Evolutionary conservation across 805 yeast species (phyloP).

Genomic region (Lachancea waltii): DNA sequence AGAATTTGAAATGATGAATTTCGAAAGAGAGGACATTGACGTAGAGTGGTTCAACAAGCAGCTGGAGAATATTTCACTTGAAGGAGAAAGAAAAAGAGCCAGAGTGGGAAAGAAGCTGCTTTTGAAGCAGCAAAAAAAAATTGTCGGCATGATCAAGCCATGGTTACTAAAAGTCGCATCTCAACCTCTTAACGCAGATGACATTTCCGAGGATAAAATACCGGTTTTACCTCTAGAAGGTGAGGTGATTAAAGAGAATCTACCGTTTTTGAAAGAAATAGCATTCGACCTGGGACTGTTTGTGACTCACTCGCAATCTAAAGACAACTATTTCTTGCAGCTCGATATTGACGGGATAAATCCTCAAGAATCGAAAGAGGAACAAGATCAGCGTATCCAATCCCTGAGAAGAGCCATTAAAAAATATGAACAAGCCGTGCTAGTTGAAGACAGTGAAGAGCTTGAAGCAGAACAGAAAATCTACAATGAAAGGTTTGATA

Average conservation of each 20-base stretch:
- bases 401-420: conserved; percentile 51
- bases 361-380: conserved; percentile 62
- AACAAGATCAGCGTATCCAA: conserved; percentile 45
- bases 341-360: conserved; percentile 70
- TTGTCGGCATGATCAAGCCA: conserved; percentile 51
- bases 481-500: conserved; percentile 65
- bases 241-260: conserved; percentile 36
- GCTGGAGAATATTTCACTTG: conserved; percentile 67
- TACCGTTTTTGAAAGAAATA: conserved; percentile 56
- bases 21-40: conserved; percentile 77
- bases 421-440: conserved; percentile 54
- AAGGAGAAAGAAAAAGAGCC: conserved; percentile 64
- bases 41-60: conserved; percentile 88
- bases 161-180: conserved; percentile 38
- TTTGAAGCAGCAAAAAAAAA: conserved; percentile 65
- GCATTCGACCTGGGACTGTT: conserved; percentile 63
- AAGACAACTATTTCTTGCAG: conserved; percentile 50
- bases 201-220: conserved; percentile 34
- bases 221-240: conserved; percentile 42
- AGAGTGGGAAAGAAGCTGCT: conserved; percentile 59
- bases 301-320: conserved; percentile 55
- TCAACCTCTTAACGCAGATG: conserved; percentile 22
- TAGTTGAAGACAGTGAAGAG: conserved; percentile 51
- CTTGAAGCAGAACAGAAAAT: conserved; percentile 47
- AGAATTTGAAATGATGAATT: conserved; percentile 75